Evolutionary conservation across 352 stramenopile genomes (phyloP), one percentile per base, ranked within the genome.

Genomic region (Pythium graminicola): DNA sequence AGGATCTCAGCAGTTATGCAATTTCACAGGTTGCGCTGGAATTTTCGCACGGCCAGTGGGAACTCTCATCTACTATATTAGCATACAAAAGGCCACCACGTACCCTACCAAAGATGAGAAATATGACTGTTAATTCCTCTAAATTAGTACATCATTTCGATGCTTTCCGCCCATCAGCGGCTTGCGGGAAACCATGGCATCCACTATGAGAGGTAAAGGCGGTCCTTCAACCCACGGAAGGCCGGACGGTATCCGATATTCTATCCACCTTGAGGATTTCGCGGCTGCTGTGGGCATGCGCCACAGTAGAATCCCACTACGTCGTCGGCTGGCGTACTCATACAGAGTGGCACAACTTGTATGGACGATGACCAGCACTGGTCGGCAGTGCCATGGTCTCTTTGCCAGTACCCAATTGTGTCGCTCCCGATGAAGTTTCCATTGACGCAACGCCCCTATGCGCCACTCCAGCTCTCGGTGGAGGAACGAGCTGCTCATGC

Each of bases 401-500:
- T 17, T 26, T 42, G 35, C 35, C 35, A 42, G 35, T 9, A 20
- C 17, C 35, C 29, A 35, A 35, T 35, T 35, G 29, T 13, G 7
- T 35, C 29, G 7, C 7, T 13, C 29, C 7, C 29, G 7, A 58
- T 58, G 50, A 79, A 60, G 42, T 60, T 60, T 24, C 52, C 50
- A 7, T 22, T 58, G 5, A 6, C 33, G 3, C 4, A 50, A 19
- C 31, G 22, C 29, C 52, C 60, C 24, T 54, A 79, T 41, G 61
- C 68, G 16, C 60, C 38, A 13, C 61, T 85, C 42, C 31, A 70
- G 48, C 50, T 81, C 31, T 71, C 63, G 20, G 48, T 62, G n/a
- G 65, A 73, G 46, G 62, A 77, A 35, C 51, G 61, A 10, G 69
- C 78, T 6, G 51, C 62, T 28, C 66, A 70, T 49, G 44, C 78